These are phyloP conservation scores for Sugiyamaella japonica DNA, from an alignment of 1,139 yeast genomes.

Conservation along the genomic window DNA sequence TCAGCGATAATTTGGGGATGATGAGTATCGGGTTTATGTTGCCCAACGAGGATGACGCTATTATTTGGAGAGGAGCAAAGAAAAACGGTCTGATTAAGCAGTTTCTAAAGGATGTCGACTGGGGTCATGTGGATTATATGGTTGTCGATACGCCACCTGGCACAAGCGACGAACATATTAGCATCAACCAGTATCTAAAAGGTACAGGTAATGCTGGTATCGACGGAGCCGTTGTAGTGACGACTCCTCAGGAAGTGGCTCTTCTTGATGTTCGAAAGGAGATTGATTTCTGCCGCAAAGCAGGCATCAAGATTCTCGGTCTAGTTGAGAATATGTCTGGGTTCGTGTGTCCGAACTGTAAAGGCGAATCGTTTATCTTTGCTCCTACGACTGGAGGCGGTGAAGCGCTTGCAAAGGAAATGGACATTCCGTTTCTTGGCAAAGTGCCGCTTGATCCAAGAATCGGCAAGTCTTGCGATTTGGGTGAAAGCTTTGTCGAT, in stretches of 20 bases:
- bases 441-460: slow-evolving; percentile 95
- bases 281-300: slow-evolving; percentile 90
- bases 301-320: slow-evolving; percentile 81
- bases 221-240: slow-evolving; percentile 93
- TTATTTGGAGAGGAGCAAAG: slow-evolving; percentile 96
- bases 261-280: slow-evolving; percentile 92
- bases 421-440: slow-evolving; percentile 77
- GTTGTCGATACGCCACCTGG: slow-evolving; percentile 98
- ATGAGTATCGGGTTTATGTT: slow-evolving; percentile 96
- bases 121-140: slow-evolving; percentile 92
- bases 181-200: slow-evolving; percentile 83
- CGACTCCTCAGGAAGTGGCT: slow-evolving; percentile 98
- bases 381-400: slow-evolving; percentile 99
- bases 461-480: slow-evolving; percentile 84
- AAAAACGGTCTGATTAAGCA: slow-evolving; percentile 92
- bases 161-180: slow-evolving; percentile 93
- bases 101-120: slow-evolving; percentile 89
- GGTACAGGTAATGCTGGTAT: slow-evolving; percentile 64
- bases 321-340: slow-evolving; percentile 98
- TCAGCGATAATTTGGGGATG: slow-evolving; percentile 89
- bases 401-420: slow-evolving; percentile 72
- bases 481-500: slow-evolving; percentile 80
- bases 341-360: slow-evolving; percentile 93
- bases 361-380: slow-evolving; percentile 87
- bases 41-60: slow-evolving; percentile 90